These are phyloP conservation scores for Erodium maritimum DNA, from an alignment of 345 rosid species.

Conservation along the genomic window DNA sequence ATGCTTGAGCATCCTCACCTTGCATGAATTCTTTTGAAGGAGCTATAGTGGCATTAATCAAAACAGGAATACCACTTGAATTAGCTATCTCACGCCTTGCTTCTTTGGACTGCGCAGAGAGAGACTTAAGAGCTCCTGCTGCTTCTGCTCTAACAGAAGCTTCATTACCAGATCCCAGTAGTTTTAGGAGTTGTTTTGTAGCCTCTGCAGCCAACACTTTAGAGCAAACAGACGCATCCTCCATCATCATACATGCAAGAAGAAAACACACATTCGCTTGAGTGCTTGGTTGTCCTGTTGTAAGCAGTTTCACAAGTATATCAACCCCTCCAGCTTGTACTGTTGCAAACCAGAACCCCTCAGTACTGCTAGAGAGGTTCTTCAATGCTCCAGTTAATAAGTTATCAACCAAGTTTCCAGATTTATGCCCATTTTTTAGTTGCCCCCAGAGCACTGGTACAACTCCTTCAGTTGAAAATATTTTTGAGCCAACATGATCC, in stretches of 20 bases:
- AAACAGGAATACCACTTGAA: conserved; percentile 80
- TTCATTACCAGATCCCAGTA: conserved; percentile 91
- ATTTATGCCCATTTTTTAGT: conserved; percentile 57
- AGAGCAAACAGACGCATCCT: conserved; percentile 80
- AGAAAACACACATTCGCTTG: conserved; percentile 92
- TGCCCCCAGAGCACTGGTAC: conserved; percentile 93
- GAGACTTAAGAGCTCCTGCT: conserved; percentile 93
- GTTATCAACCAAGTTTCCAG: conserved; percentile 72
- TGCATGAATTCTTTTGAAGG: conserved; percentile 99
- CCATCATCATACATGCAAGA: conserved; percentile 94
- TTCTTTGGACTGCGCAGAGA: conserved; percentile 86
- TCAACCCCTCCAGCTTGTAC: conserved; percentile 94
- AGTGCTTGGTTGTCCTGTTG: conserved; percentile 65
- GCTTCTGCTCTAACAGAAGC: conserved; percentile 98
- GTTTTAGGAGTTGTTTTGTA: conserved; percentile 76
- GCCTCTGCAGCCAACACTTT: conserved; percentile 81
- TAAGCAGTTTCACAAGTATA: conserved; percentile 88
- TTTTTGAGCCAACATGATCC: conserved; percentile 98
- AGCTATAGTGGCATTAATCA: conserved; percentile 96
- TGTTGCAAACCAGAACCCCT: conserved; percentile 92
- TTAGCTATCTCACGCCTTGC: conserved; percentile 85
- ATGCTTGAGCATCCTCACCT: conserved; percentile 94
- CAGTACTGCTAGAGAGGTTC: conserved; percentile 82
- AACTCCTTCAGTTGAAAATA: conserved; percentile 99
- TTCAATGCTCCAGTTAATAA: conserved; percentile 89